Percentiles rank a stretch among this genome's conserved stretches.
These are phyloP conservation scores for Cardiosporidium cionae DNA, from an alignment of 169 alveolate genomes.

Conservation along the genomic window DNA sequence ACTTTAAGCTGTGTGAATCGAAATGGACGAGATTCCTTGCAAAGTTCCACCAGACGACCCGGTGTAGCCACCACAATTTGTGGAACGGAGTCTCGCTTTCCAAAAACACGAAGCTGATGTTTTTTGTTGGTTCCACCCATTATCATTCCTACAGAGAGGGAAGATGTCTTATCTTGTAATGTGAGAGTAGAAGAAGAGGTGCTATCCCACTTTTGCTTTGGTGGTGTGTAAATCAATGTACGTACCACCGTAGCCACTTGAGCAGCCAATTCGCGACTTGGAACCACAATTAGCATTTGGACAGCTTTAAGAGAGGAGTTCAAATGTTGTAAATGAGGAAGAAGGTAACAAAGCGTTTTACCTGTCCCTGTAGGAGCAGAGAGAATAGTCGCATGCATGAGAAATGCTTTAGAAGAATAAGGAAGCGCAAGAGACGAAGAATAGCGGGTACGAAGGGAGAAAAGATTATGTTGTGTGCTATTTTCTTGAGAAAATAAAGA, in stretches of 20 bases:
- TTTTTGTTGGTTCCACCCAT: not conserved
- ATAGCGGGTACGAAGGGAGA: no score
- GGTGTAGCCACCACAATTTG: not conserved
- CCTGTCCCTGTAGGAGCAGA: not conserved
- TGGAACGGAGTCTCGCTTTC: not conserved
- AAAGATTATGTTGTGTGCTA: no score
- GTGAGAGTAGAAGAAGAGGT: not conserved
- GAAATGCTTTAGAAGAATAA: not conserved
- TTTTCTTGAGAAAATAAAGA: no score
- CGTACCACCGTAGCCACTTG: constrained; percentile 10
- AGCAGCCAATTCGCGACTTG: constrained; percentile 24
- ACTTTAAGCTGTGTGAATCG: no score
- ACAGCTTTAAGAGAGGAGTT: not conserved
- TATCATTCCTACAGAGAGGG: not conserved
- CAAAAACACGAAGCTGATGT: not conserved
- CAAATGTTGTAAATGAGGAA: not conserved
- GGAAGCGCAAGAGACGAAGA: no score
- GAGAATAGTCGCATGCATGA: no score
- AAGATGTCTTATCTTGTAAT: not conserved
- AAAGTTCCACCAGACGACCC: not conserved
- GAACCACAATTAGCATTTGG: constrained; percentile 12
- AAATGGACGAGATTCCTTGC: not conserved
- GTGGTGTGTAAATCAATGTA: not conserved
- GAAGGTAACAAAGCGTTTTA: not conserved
- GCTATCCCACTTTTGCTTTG: not conserved